Conservation (phyloP, 768 basidiomycete genomes). For the Mycena filopes region DNA sequence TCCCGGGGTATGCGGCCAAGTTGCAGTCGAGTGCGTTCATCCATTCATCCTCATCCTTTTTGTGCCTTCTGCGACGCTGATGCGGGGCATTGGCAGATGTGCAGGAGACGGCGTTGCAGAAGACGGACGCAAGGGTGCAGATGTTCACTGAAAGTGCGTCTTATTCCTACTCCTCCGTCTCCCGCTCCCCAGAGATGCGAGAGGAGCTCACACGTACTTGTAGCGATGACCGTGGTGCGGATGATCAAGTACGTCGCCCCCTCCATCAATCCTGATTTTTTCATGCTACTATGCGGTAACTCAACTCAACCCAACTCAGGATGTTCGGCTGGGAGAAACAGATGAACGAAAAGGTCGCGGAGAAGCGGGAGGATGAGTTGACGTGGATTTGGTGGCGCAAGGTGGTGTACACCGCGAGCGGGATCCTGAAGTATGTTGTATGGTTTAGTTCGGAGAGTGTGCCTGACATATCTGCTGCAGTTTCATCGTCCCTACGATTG, state of each 20-base stretch:
- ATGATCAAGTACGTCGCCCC: slow-evolving; percentile 71
- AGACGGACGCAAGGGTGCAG: slow-evolving; percentile 70
- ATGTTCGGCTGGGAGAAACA: slow-evolving; percentile 69
- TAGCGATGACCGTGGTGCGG: slow-evolving; percentile 65
- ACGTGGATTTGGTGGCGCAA: slow-evolving; percentile 53
- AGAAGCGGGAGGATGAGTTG: slow-evolving; percentile 72
- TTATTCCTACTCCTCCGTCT: neutral
- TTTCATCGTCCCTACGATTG: slow-evolving; percentile 66
- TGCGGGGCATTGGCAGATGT: no score
- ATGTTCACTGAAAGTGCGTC: slow-evolving; percentile 65
- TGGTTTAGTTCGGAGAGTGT: no score
- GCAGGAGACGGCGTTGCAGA: slow-evolving; percentile 62
- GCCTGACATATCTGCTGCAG: slow-evolving; percentile 41
- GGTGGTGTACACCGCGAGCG: slow-evolving; percentile 48
- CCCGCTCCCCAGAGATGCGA: no score
- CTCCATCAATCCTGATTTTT: no score
- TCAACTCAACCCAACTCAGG: neutral
- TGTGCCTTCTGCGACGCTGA: no score
- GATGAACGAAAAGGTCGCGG: slow-evolving; percentile 61
- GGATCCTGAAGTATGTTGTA: slow-evolving; percentile 50
- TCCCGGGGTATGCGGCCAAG: slow-evolving; percentile 58
- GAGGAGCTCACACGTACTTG: slow-evolving; percentile 43
- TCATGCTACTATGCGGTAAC: no score
- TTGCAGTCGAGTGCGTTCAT: slow-evolving; percentile 37
- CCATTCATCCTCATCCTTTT: slow-evolving; percentile 49